Evolutionary conservation across 768 basidiomycete species (phyloP).

Genomic region (Tephrocybe rancida): DNA sequence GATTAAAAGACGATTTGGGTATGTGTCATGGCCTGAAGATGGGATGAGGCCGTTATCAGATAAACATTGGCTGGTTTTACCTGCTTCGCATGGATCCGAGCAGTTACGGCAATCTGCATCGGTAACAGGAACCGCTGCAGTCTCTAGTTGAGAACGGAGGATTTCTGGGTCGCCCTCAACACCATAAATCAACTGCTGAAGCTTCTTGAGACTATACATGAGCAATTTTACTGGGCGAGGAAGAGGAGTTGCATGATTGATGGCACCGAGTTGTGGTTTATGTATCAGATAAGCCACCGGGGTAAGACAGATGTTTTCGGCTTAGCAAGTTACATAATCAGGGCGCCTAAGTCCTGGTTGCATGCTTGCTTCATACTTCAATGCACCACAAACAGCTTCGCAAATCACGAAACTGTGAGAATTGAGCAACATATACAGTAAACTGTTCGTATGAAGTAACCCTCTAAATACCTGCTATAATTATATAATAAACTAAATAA

Average conservation of each 20-base stretch:
- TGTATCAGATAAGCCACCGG: conserved; percentile 31
- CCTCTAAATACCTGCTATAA: too few relatives aligned
- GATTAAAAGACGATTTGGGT: conserved; percentile 69
- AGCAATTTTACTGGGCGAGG: conserved; percentile 13
- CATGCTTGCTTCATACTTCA: too few relatives aligned
- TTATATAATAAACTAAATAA: too few relatives aligned
- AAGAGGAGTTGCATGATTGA: conserved; percentile 8
- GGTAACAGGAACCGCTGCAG: conserved; percentile 65
- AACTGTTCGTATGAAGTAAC: too few relatives aligned
- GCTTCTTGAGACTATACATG: conserved; percentile 41
- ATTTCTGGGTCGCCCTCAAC: conserved; percentile 37
- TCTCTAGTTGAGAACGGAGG: conserved; percentile 53
- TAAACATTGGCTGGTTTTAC: conserved; percentile 31
- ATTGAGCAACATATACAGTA: too few relatives aligned
- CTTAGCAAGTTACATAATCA: too few relatives aligned
- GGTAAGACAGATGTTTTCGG: background rate
- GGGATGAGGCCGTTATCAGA: conserved; percentile 29
- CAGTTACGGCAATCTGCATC: conserved; percentile 73
- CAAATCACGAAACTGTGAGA: too few relatives aligned
- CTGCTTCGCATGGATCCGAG: conserved; percentile 76
- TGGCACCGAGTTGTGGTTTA: background rate
- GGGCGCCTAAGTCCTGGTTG: too few relatives aligned
- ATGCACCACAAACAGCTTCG: too few relatives aligned
- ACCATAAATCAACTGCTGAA: conserved; percentile 45
- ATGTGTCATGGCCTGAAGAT: conserved; percentile 68